A percentile compares a stretch with the other conserved stretches of the same genome.
Evolutionary conservation across 257 asterid species (phyloP).

Genomic region (Scutellaria minor): DNA sequence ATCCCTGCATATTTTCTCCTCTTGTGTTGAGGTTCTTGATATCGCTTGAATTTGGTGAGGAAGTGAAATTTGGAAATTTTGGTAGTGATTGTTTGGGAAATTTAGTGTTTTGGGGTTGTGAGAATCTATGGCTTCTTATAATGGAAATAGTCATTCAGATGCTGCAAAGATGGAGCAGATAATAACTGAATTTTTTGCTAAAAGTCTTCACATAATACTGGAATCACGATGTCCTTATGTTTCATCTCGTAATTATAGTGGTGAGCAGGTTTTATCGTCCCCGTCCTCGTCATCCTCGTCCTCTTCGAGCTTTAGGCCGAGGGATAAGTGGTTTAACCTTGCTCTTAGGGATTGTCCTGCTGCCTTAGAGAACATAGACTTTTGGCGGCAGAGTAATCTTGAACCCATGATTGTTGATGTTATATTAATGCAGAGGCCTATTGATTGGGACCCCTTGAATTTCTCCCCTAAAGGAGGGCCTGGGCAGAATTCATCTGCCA

Average conservation of each 20-base stretch:
- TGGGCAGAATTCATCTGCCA: conserved; percentile 40
- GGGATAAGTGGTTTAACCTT: conserved; percentile 90
- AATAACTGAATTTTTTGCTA: conserved; percentile 84
- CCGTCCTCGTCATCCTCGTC: conserved; percentile 76
- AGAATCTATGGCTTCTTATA: conserved; percentile 65
- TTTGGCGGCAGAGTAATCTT: conserved; percentile 80
- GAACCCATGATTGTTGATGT: conserved; percentile 91
- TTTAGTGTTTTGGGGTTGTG: conserved; percentile 23
- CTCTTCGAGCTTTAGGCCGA: conserved; percentile 66
- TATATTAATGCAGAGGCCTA: conserved; percentile 59
- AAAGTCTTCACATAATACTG: conserved; percentile 86
- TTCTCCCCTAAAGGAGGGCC: conserved; percentile 53
- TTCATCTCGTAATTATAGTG: conserved; percentile 82
- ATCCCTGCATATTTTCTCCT: conserved; percentile 18
- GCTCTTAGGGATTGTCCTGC: conserved; percentile 88
- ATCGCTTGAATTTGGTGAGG: conserved; percentile 27
- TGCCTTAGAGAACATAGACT: conserved; percentile 83
- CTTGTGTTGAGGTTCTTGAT: conserved; percentile 27
- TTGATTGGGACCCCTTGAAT: conserved; percentile 59
- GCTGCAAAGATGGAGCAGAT: conserved; percentile 86
- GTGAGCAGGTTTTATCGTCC: conserved; percentile 70
- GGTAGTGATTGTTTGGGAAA: conserved; percentile 13
- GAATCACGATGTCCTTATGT: conserved; percentile 87
- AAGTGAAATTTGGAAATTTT: neutral
- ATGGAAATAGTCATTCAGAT: conserved; percentile 64